phyloP scores from a whole-genome alignment of 306 rosid genomes.

The Inga oerstediana region DNA sequence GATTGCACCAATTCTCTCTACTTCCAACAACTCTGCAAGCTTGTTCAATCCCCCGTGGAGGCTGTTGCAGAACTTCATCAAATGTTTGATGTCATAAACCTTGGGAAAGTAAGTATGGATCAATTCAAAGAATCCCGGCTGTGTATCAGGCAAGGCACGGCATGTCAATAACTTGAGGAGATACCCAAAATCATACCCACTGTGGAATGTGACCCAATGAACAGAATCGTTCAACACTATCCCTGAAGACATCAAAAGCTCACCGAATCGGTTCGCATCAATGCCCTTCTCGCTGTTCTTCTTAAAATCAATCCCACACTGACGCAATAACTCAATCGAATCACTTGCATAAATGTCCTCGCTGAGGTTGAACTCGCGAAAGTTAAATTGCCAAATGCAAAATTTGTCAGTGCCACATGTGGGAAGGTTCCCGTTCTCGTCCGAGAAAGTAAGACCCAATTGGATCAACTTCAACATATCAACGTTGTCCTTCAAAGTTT shows the following conservation, averaged over 20 bases:
- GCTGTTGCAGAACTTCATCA: slow-evolving; percentile 81
- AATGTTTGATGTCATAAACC: slow-evolving; percentile 68
- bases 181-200: slow-evolving; percentile 75
- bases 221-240: slow-evolving; percentile 53
- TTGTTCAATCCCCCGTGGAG: slow-evolving; percentile 77
- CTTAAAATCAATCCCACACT: slow-evolving; percentile 73
- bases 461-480: slow-evolving; percentile 74
- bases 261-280: slow-evolving; percentile 62
- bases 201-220: slow-evolving; percentile 69
- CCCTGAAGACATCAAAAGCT: slow-evolving; percentile 74
- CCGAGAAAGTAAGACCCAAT: slow-evolving; percentile 69
- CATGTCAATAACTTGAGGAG: slow-evolving; percentile 68
- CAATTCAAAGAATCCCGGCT: slow-evolving; percentile 57
- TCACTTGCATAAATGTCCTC: slow-evolving; percentile 68
- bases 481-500: slow-evolving; percentile 65
- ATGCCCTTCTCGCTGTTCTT: slow-evolving; percentile 72
- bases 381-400: slow-evolving; percentile 71
- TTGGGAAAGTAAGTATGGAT: slow-evolving; percentile 59
- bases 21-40: slow-evolving; percentile 71
- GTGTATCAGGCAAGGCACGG: slow-evolving; percentile 51
- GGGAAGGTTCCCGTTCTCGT: slow-evolving; percentile 61
- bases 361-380: slow-evolving; percentile 61
- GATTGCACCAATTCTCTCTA: slow-evolving; percentile 67
- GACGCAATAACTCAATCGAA: slow-evolving; percentile 65
- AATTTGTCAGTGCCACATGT: slow-evolving; percentile 55